These are phyloP conservation scores for Penicillium olsonii DNA, from an alignment of 2,329 filamentous ascomycete species.

Conservation along the genomic window DNA sequence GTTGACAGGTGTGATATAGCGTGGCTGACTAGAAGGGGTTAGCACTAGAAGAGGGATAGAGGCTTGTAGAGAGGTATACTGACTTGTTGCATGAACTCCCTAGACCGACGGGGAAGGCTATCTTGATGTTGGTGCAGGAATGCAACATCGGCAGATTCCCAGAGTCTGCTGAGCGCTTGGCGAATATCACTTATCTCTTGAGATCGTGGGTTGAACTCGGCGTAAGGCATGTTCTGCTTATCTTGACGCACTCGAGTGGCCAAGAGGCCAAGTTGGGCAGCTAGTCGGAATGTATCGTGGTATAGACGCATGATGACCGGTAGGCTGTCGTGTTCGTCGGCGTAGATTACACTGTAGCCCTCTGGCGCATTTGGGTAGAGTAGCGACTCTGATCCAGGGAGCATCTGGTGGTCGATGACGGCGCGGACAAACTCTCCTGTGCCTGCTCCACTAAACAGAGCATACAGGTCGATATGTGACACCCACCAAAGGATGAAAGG, in stretches of 20 bases:
- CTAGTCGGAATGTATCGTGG: conserved; percentile 48
- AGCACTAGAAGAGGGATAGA: background rate
- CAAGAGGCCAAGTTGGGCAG: conserved; percentile 47
- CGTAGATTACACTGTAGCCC: conserved; percentile 38
- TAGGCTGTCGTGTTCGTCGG: conserved; percentile 40
- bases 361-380: conserved; percentile 39
- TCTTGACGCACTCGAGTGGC: conserved; percentile 44
- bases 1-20: conserved; percentile 52
- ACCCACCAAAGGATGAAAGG: conserved; percentile 58
- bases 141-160: conserved; percentile 39
- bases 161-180: conserved; percentile 39
- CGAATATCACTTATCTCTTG: conserved; percentile 40
- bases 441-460: conserved; percentile 55
- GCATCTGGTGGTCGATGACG: conserved; percentile 50
- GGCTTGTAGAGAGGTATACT: conserved; percentile 15
- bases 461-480: conserved; percentile 58
- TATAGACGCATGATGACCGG: conserved; percentile 48
- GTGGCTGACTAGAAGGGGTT: conserved; percentile 29
- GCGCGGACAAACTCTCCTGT: conserved; percentile 53
- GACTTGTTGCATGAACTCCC: conserved; percentile 49
- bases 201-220: conserved; percentile 28
- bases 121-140: conserved; percentile 40
- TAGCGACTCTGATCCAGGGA: conserved; percentile 45
- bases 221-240: conserved; percentile 25
- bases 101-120: conserved; percentile 37